These are phyloP conservation scores for Calocybe gangraenosa DNA, from an alignment of 768 basidiomycete genomes.

Conservation along the genomic window DNA sequence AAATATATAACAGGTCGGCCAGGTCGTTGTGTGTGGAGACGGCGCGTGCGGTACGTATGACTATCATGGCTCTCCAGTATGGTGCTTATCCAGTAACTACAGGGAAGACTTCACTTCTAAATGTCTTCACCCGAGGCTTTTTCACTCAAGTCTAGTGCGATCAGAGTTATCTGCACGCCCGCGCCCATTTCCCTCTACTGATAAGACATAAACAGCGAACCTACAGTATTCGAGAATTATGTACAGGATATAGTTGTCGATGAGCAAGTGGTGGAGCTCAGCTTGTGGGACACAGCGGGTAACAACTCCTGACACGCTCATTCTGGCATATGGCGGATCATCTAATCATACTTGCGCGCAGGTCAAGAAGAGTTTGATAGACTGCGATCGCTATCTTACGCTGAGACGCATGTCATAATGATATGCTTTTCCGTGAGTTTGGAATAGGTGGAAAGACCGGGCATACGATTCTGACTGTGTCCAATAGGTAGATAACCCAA, in stretches of 20 bases:
- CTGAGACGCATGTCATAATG: conserved; percentile 96
- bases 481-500: conserved; percentile 82
- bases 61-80: conserved; percentile 6
- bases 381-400: conserved; percentile 89
- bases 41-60: conserved; percentile 79
- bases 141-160: conserved; percentile 93
- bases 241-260: conserved; percentile 88
- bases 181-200: conserved; percentile 3
- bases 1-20: conserved; percentile 6
- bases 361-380: conserved; percentile 97
- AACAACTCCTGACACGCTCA: conserved; percentile 21
- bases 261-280: conserved; percentile 84
- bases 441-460: not conserved
- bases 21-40: conserved; percentile 91
- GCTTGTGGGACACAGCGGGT: conserved; percentile 98
- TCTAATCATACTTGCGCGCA: conserved; percentile 25
- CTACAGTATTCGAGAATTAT: conserved; percentile 97
- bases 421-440: conserved; percentile 85
- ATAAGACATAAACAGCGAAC: conserved; percentile 51
- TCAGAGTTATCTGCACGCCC: not conserved
- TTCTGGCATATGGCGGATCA: conserved; percentile 23
- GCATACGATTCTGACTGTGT: not conserved
- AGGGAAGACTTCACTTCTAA: conserved; percentile 83
- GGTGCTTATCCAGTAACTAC: conserved; percentile 12
- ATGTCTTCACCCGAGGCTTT: conserved; percentile 87